phyloP scores from a whole-genome alignment of 2,329 filamentous ascomycete species.

The Xylaria polymorpha region DNA sequence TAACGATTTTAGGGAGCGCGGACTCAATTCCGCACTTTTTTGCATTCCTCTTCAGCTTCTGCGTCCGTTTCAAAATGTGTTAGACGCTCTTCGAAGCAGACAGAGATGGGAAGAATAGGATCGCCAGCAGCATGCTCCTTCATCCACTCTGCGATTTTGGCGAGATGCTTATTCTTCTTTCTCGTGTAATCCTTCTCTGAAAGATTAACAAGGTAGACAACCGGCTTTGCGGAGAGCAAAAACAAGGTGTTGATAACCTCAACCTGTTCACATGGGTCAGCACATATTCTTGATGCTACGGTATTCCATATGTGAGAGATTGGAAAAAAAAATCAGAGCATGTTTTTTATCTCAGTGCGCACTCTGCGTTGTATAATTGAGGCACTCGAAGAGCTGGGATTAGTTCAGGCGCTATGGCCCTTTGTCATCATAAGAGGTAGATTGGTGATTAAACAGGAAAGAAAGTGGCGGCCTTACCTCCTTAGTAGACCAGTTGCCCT shows the following conservation, averaged over 20 bases:
- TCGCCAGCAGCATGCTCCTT: constrained; percentile 89
- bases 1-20: constrained; percentile 89
- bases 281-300: constrained; percentile 4
- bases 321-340: constrained; percentile 67
- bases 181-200: constrained; percentile 97
- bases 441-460: constrained; percentile 38
- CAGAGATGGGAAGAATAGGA: constrained; percentile 92
- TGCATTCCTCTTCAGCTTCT: constrained; percentile 85
- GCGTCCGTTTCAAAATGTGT: constrained; percentile 82
- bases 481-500: constrained; percentile 89
- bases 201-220: constrained; percentile 96
- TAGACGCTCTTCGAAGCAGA: constrained; percentile 91
- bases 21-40: constrained; percentile 89
- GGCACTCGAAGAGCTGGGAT: constrained; percentile 99
- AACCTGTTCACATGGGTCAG: constrained; percentile 70
- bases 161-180: constrained; percentile 99
- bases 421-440: constrained; percentile 87
- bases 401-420: constrained; percentile 92
- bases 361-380: constrained; percentile 79
- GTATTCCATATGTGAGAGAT: background rate
- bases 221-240: constrained; percentile 94
- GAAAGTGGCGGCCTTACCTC: constrained; percentile 75
- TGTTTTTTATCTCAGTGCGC: constrained; percentile 86
- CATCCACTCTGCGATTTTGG: constrained; percentile 94
- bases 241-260: constrained; percentile 98